Conservation (phyloP, 1,284 basidiomycete genomes). For the Ustilago shanxiensis region DNA sequence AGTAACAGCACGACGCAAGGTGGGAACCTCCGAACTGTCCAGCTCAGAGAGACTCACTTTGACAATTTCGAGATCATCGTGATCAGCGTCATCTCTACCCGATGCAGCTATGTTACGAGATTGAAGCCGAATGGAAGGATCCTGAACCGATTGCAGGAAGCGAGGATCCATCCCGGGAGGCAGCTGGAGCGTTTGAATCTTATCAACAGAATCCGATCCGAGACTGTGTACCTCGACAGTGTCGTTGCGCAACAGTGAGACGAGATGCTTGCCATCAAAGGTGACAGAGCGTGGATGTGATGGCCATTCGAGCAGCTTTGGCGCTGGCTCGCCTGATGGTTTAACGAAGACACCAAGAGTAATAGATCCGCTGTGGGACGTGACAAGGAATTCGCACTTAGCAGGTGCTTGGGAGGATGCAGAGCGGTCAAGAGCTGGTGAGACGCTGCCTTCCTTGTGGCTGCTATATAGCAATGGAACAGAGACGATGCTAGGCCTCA, state of each 20-base stretch:
- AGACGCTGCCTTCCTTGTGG: constrained; percentile 21
- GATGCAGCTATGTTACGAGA: not conserved
- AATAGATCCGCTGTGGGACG: constrained; percentile 60
- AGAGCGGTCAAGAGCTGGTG: constrained; percentile 15
- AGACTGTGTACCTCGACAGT: constrained; percentile 61
- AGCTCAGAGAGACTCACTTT: constrained; percentile 25
- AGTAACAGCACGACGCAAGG: constrained; percentile 14
- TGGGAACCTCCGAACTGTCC: not conserved
- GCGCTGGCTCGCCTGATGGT: constrained; percentile 63
- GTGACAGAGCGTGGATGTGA: constrained; percentile 66
- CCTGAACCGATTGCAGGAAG: constrained; percentile 41
- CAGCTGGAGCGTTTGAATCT: constrained; percentile 47
- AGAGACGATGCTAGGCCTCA: constrained; percentile 63
- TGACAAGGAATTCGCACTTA: constrained; percentile 65
- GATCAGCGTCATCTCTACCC: not conserved
- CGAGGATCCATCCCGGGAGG: constrained; percentile 58
- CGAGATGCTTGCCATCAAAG: constrained; percentile 47
- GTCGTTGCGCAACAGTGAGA: constrained; percentile 65
- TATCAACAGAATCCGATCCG: constrained; percentile 34
- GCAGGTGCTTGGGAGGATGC: not conserved
- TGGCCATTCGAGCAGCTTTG: constrained; percentile 67
- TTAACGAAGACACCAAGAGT: constrained; percentile 67
- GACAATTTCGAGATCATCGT: constrained; percentile 24
- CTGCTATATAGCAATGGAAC: constrained; percentile 23
- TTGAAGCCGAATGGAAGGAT: not conserved